Evolutionary conservation across 148 eudicot genomes (phyloP), one percentile per base, ranked within the genome.

Genomic region (Chenopodium formosanum): DNA sequence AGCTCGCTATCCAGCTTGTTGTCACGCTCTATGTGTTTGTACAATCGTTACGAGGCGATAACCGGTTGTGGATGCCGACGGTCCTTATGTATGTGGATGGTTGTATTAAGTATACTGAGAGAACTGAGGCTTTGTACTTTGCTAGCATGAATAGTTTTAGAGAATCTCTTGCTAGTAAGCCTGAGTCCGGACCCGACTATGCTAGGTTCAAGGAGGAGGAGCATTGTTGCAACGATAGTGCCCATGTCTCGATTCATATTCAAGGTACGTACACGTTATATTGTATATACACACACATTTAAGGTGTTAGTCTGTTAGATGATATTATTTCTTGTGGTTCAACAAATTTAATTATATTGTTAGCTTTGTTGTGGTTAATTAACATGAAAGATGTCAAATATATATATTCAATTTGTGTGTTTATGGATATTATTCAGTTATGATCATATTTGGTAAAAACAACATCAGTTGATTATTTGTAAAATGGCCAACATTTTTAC

Each of bases 61-160:
- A 40, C 4, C 14, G 53, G 53, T 13, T 77, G 19, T 56, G 34
- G 68, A 0, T 37, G 1, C 79, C 79, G 0, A 44, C 79, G 4
- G 34, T 77, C 1, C 52, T 77, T 10, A 63, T 77, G 79, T 77
- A 62, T 5, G 32, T 12, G 4, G 79, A 20, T 40, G 70, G 79
- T 4, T 62, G 34, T 22, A 63, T 58, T 34, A 77, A 77, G 23
- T 77, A 77, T 50, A 19, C 37, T n/a, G 70, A 77, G 50, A 70
- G 79, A 22, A 63, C 79, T 9, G 7, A 65, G n/a, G 70, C 79
- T 11, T 40, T 77, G 29, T 77, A 32, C n/a, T 58, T 63, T 6
- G 79, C 68, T 0, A 77, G 79, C 34, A 77, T 23, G 11, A 69
- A 77, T 13, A 77, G 14, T 37, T 77, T 77, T 7, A 22, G 79